Conservation (phyloP, 2,329 filamentous ascomycete genomes). For the Ophiosphaerella narmari region DNA sequence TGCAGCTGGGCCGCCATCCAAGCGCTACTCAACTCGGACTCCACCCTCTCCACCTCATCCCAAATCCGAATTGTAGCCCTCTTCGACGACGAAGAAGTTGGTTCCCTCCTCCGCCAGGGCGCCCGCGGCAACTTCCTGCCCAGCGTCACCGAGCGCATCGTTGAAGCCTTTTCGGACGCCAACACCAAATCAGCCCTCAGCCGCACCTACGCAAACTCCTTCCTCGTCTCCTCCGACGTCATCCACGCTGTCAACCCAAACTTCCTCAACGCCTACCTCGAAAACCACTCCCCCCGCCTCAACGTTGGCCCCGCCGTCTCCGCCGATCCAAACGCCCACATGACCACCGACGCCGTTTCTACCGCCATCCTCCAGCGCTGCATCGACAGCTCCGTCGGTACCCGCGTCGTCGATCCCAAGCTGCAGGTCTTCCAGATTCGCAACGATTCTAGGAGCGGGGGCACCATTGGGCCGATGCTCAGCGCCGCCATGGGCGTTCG, state of each 20-base stretch:
- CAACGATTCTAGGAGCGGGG: constrained; percentile 86
- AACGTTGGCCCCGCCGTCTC: constrained; percentile 85
- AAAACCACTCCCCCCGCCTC: constrained; percentile 82
- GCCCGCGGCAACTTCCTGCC: constrained; percentile 89
- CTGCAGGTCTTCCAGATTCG: constrained; percentile 93
- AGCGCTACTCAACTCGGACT: constrained; percentile 70
- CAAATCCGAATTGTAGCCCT: constrained; percentile 88
- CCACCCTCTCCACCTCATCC: constrained; percentile 60
- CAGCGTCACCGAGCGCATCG: constrained; percentile 76
- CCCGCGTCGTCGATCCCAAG: constrained; percentile 52
- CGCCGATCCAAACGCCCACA: constrained; percentile 87
- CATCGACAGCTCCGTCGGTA: constrained; percentile 64
- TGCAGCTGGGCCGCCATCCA: constrained; percentile 92
- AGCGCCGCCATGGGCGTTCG: constrained; percentile 79
- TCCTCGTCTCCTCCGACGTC: constrained; percentile 90
- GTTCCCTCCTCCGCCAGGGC: constrained; percentile 86
- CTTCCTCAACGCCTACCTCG: constrained; percentile 81
- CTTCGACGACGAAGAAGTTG: constrained; percentile 97
- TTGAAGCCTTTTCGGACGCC: constrained; percentile 65
- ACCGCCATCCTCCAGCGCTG: constrained; percentile 79
- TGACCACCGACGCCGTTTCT: constrained; percentile 90
- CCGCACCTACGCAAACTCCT: constrained; percentile 87
- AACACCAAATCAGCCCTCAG: constrained; percentile 63
- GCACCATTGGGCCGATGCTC: constrained; percentile 93
- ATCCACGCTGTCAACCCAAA: constrained; percentile 95